These are phyloP conservation scores for Geranium incanum DNA, from an alignment of 441 rosid species.

Conservation along the genomic window DNA sequence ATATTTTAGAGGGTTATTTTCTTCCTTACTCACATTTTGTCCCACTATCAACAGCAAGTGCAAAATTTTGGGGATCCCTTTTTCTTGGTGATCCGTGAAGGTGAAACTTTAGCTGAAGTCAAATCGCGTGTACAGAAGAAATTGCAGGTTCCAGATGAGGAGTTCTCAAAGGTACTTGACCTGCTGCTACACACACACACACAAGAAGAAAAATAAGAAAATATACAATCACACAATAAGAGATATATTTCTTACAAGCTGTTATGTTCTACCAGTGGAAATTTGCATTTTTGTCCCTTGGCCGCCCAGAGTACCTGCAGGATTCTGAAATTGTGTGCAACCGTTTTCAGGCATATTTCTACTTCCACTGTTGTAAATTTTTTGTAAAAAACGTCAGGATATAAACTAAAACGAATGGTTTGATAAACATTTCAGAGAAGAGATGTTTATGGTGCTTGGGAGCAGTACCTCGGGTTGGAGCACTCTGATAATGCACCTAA, in stretches of 20 bases:
- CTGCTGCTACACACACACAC: background rate
- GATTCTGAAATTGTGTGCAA: constrained; percentile 63
- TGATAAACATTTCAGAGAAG: constrained; percentile 45
- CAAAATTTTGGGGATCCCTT: constrained; percentile 96
- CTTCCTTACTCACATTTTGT: constrained; percentile 13
- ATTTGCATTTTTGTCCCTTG: constrained; percentile 75
- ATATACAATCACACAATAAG: background rate
- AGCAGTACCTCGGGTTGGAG: constrained; percentile 93
- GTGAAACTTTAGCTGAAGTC: constrained; percentile 76
- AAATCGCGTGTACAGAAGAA: constrained; percentile 78
- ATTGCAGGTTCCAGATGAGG: constrained; percentile 83
- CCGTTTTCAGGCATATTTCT: constrained; percentile 63
- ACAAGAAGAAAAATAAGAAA: background rate
- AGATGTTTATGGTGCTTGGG: constrained; percentile 91
- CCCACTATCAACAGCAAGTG: constrained; percentile 52
- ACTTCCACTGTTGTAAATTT: background rate
- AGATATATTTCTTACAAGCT: background rate
- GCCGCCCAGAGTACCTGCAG: constrained; percentile 81
- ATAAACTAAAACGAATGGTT: background rate
- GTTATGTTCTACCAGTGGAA: constrained; percentile 53
- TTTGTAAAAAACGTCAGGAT: background rate
- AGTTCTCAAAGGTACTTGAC: constrained; percentile 63
- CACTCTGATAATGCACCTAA: constrained; percentile 76
- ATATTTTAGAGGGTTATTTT: background rate
- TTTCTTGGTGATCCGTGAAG: constrained; percentile 88